Conservation (phyloP, 2,329 filamentous ascomycete species). For the Nigrospora sphaerica region DNA sequence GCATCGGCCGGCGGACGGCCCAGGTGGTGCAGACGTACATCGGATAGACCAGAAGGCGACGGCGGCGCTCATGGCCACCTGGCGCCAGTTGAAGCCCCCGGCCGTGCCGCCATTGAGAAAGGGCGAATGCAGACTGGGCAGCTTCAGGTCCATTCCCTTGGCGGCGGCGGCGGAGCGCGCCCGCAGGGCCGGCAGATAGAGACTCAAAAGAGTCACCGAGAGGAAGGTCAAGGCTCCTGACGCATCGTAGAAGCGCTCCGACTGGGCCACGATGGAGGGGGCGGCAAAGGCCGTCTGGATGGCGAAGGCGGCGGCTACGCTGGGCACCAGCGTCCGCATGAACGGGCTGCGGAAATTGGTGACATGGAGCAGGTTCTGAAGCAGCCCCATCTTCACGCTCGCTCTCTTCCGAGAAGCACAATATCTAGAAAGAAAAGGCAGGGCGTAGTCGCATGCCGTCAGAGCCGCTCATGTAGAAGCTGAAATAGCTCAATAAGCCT, state of each 20-base stretch:
- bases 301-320: constrained; percentile 53
- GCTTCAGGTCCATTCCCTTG: constrained; percentile 23
- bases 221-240: constrained; percentile 61
- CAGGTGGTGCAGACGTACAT: constrained; percentile 29
- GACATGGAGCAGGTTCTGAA: constrained; percentile 43
- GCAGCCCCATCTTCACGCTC: constrained; percentile 21
- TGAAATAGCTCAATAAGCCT: not conserved
- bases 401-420: not conserved
- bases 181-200: constrained; percentile 54
- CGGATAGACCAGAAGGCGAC: constrained; percentile 52
- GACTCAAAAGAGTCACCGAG: constrained; percentile 53
- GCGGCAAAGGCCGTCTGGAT: constrained; percentile 56
- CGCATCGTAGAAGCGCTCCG: constrained; percentile 63
- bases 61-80: constrained; percentile 30
- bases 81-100: constrained; percentile 52
- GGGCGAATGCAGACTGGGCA: constrained; percentile 38
- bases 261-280: constrained; percentile 52
- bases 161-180: constrained; percentile 40
- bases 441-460: not conserved
- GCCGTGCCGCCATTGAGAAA: constrained; percentile 33
- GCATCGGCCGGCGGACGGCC: not conserved
- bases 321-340: constrained; percentile 54
- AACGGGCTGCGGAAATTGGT: constrained; percentile 58
- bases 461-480: not conserved
- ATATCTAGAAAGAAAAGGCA: not conserved